Evolutionary conservation across 208 protist species (phyloP), one percentile per base, ranked within the genome.

Genomic region (Angomonas ambiguus): DNA sequence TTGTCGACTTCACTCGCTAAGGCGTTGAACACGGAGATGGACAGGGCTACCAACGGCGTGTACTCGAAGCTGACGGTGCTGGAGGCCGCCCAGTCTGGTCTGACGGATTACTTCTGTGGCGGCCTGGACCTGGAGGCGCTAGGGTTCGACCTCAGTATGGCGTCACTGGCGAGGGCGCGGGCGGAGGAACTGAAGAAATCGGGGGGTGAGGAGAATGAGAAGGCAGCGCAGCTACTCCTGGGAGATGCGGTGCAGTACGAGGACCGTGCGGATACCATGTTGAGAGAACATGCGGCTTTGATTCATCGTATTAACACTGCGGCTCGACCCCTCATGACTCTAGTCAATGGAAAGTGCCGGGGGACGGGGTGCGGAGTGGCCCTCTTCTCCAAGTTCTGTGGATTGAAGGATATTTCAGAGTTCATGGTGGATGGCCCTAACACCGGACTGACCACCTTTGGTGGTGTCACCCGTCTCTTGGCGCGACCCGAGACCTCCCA

Each of bases 311-410:
- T 76, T 53, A 90, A 91, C 76, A 87, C 77, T 32, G 91, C 87
- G 25, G 67, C 87, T 0, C 80, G 88, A 2, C 90, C 92, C 11
- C 71, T 95, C 51, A 92, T 97, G 87, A 83, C 88, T 24, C 67
- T 95, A 6, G 82, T 94, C 49, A 96, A 95, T 77, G 92, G 92
- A 55, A 92, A 88, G 71, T 92, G 86, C 66, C 80, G 85, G 30
- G 89, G 88, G 45, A 93, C 86, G 13, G 92, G 92, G 18, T 87
- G 82, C 51, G 92, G 92, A 6, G 59, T 97, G 24, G 85, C 90
- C 5, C 79, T 97, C 31, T 74, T 83, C 13, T 70, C 86, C 49
- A 97, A 97, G 83, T 95, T 92, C 70, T 81, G 77, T 63, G 90
- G 85, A 20, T 67, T 96, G 41, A 79, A 87, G 49, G 86, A 95